A percentile compares a stretch with the other conserved stretches of the same genome.
These are phyloP conservation scores for Panaeolus papilionaceus DNA, from an alignment of 768 basidiomycete species.

Conservation along the genomic window DNA sequence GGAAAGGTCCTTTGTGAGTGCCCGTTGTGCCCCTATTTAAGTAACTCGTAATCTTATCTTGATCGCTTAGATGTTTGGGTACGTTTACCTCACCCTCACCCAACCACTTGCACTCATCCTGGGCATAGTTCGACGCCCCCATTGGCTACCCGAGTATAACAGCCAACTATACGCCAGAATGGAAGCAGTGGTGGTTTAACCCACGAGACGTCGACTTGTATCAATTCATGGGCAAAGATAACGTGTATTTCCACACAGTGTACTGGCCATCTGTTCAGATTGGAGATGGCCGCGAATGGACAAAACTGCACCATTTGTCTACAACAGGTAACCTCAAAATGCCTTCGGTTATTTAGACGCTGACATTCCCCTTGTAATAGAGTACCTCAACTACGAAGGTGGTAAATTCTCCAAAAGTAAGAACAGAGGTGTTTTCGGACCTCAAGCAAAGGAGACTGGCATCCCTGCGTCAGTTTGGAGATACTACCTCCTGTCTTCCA, in stretches of 20 bases:
- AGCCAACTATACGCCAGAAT: constrained; percentile 91
- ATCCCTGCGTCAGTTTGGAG: constrained; percentile 96
- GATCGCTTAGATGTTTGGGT: constrained; percentile 86
- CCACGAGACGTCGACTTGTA: constrained; percentile 88
- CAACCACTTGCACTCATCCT: constrained; percentile 21
- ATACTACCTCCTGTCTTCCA: constrained; percentile 90
- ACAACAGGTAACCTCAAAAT: constrained; percentile 78
- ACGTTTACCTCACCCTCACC: constrained; percentile 38
- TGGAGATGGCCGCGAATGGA: constrained; percentile 92
- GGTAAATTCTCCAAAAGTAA: constrained; percentile 99
- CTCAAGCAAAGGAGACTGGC: constrained; percentile 91
- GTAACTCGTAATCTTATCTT: constrained; percentile 15
- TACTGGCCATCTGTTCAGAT: constrained; percentile 92
- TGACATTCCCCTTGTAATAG: constrained; percentile 43
- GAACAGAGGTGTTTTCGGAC: constrained; percentile 96
- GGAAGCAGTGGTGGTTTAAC: constrained; percentile 98
- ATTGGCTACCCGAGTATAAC: constrained; percentile 98
- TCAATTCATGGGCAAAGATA: constrained; percentile 99
- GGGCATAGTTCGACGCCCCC: constrained; percentile 89
- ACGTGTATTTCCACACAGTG: constrained; percentile 97
- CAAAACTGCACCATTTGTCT: constrained; percentile 90
- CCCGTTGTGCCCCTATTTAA: neutral
- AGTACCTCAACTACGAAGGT: constrained; percentile 97
- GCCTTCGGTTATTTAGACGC: neutral
- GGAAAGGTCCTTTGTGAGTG: constrained; percentile 94